phyloP scores from a whole-genome alignment of 177 flowering plant genomes.

The Tripterygium wilfordii region DNA sequence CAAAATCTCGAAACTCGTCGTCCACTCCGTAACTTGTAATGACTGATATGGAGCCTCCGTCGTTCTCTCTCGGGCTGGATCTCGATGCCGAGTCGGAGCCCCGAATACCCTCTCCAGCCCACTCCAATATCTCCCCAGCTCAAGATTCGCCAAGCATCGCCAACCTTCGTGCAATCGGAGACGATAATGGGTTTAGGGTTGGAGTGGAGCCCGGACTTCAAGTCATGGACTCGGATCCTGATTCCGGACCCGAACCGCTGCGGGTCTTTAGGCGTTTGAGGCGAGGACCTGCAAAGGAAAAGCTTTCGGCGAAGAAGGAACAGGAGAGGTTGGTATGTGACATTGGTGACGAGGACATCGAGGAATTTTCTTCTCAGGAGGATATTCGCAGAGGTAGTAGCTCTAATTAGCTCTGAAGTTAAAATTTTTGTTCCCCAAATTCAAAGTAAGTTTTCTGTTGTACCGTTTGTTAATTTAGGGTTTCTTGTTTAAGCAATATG shows the following conservation, averaged over 20 bases:
- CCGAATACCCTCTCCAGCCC: constrained; percentile 9
- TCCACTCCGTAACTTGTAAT: no score
- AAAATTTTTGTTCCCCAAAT: no score
- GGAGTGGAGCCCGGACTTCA: constrained; percentile 18
- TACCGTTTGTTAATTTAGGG: no score
- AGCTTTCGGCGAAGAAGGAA: constrained; percentile 1
- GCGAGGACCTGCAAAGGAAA: constrained; percentile 27
- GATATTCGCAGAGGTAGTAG: constrained; percentile 28
- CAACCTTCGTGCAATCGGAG: constrained; percentile 9
- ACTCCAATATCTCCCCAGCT: constrained; percentile 2
- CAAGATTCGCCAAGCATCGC: constrained; percentile 3
- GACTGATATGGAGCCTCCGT: constrained; percentile 53
- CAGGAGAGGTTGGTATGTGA: constrained; percentile 2
- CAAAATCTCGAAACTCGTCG: no score
- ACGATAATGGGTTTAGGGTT: no score
- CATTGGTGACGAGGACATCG: constrained; percentile 51
- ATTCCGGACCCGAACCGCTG: constrained; percentile 18
- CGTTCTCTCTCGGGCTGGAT: constrained; percentile 82
- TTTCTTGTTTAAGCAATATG: no score
- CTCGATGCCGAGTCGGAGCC: constrained; percentile 44
- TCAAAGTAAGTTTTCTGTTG: no score
- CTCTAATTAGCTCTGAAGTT: no score
- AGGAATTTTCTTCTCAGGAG: constrained; percentile 55
- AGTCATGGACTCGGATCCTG: constrained; percentile 30
- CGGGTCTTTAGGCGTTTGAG: constrained; percentile 45